These are phyloP conservation scores for Boletus chippewaensis DNA, from an alignment of 1,284 basidiomycete species.

Conservation along the genomic window DNA sequence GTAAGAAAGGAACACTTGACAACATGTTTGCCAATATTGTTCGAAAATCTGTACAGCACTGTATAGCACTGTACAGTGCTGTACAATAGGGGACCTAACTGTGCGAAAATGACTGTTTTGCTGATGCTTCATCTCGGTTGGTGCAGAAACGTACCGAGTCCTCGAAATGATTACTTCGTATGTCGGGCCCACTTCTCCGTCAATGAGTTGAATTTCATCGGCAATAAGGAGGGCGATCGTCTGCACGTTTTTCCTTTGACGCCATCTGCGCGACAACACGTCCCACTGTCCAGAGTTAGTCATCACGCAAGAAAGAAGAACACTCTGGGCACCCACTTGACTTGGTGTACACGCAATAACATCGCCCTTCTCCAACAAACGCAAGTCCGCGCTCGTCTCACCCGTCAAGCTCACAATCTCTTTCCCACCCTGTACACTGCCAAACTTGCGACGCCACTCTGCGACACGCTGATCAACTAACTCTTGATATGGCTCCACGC, in stretches of 20 bases:
- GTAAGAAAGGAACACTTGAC: no score
- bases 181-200: conserved; percentile 90
- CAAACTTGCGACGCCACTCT: conserved; percentile 89
- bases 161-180: conserved; percentile 95
- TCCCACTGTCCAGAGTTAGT: conserved; percentile 70
- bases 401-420: no score
- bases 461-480: conserved; percentile 70
- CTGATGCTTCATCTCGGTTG: conserved; percentile 83
- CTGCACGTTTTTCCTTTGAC: conserved; percentile 94
- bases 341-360: conserved; percentile 89
- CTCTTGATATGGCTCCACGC: conserved; percentile 94
- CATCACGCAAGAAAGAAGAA: not conserved
- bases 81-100: no score
- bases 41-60: no score
- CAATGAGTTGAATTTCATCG: conserved; percentile 67
- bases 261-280: conserved; percentile 86
- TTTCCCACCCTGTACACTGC: conserved; percentile 36
- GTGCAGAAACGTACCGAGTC: conserved; percentile 87
- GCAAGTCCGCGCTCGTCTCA: conserved; percentile 55
- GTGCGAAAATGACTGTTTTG: no score
- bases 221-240: conserved; percentile 89
- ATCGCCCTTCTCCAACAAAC: conserved; percentile 86
- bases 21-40: no score
- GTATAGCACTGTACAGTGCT: no score
- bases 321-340: conserved; percentile 46